These are phyloP conservation scores for Macroventuria anomochaeta DNA, from an alignment of 2,329 filamentous ascomycete species.

Conservation along the genomic window DNA sequence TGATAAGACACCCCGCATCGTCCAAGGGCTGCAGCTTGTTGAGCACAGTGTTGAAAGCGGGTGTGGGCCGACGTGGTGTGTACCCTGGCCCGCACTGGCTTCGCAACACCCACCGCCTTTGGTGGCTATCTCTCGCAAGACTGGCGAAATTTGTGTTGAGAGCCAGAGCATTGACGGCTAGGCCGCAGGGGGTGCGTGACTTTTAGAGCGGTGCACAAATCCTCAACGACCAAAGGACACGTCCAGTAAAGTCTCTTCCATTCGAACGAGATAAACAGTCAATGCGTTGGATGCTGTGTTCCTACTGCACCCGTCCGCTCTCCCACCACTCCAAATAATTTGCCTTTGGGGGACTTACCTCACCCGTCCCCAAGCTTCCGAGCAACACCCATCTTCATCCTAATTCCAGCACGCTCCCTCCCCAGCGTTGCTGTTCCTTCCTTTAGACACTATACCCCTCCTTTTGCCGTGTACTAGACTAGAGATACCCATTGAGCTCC, in stretches of 20 bases:
- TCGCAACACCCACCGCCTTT: slow-evolving; percentile 28
- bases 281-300: slow-evolving; percentile 40
- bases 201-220: slow-evolving; percentile 42
- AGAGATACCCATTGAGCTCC: slow-evolving; percentile 38
- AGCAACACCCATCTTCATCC: slow-evolving; percentile 11
- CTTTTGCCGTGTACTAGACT: slow-evolving; percentile 28
- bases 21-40: slow-evolving; percentile 15
- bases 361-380: slow-evolving; percentile 24
- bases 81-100: slow-evolving; percentile 17
- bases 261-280: slow-evolving; percentile 40
- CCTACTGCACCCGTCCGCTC: slow-evolving; percentile 28
- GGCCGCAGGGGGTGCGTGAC: slow-evolving; percentile 38
- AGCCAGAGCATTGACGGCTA: slow-evolving; percentile 34
- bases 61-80: slow-evolving; percentile 12
- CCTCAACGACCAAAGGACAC: slow-evolving; percentile 39
- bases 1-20: slow-evolving; percentile 14
- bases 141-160: slow-evolving; percentile 42
- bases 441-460: slow-evolving; percentile 27
- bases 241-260: slow-evolving; percentile 25
- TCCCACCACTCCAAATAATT: slow-evolving; percentile 20
- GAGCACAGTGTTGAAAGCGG: slow-evolving; percentile 9
- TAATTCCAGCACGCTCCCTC: slow-evolving; percentile 17
- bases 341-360: slow-evolving; percentile 16
- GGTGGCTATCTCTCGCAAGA: slow-evolving; percentile 28
- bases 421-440: slow-evolving; percentile 25